Percentiles rank a stretch among this genome's conserved stretches.
These are phyloP conservation scores for Ampelocalamus luodianensis DNA, from an alignment of 176 grass and related monocot genomes.

Conservation along the genomic window DNA sequence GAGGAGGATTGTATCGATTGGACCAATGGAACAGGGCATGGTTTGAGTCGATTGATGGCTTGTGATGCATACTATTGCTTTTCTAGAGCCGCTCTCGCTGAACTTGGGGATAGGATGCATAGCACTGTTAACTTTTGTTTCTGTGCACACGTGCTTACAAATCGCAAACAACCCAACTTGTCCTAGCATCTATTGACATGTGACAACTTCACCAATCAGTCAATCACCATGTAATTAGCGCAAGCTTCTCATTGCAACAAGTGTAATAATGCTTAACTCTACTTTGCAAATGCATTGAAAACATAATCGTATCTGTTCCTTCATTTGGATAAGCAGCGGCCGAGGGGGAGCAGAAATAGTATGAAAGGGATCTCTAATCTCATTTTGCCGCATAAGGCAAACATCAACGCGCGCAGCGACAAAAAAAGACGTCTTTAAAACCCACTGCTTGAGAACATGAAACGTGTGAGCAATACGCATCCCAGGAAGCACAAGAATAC, in stretches of 20 bases:
- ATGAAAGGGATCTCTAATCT: neutral
- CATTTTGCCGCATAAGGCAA: neutral
- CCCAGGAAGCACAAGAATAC: neutral
- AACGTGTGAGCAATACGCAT: neutral
- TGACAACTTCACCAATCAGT: neutral
- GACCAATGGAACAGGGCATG: neutral
- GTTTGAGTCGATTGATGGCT: neutral
- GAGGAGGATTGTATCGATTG: neutral
- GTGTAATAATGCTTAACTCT: neutral
- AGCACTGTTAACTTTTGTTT: neutral
- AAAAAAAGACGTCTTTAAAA: neutral
- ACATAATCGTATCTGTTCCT: neutral
- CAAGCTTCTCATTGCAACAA: neutral
- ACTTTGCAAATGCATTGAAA: neutral
- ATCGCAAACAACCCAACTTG: neutral
- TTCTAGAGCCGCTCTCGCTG: neutral
- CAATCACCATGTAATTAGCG: constrained; percentile 16
- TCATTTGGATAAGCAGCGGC: neutral
- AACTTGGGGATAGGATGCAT: neutral
- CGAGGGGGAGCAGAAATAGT: neutral
- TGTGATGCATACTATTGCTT: neutral
- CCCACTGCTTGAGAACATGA: neutral
- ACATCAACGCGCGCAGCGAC: neutral
- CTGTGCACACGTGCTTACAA: constrained; percentile 9
- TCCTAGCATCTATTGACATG: neutral